phyloP scores from a whole-genome alignment of 441 rosid genomes.

The Raphanus hybrid region DNA sequence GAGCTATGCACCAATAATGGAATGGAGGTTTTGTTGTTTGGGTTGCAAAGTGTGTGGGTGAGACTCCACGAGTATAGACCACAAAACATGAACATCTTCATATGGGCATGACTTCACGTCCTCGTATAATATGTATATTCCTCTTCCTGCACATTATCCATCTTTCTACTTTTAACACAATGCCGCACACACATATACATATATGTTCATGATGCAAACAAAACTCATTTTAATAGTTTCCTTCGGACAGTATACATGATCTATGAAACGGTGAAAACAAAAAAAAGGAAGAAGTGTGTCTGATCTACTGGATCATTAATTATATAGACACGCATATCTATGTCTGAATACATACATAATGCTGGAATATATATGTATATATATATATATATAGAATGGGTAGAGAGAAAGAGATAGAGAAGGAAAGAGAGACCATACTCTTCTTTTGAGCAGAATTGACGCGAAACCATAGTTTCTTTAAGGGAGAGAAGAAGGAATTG shows the following conservation, averaged over 20 bases:
- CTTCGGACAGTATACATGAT: conserved; percentile 31
- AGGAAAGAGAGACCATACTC: conserved; percentile 47
- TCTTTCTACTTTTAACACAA: conserved; percentile 8
- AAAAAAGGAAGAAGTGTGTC: not conserved
- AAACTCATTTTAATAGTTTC: conserved; percentile 65
- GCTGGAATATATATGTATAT: conserved; percentile 9
- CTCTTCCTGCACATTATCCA: conserved; percentile 68
- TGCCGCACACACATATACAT: not conserved
- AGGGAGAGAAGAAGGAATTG: conserved; percentile 78
- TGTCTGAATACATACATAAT: conserved; percentile 5
- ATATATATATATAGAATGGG: conserved; percentile 9
- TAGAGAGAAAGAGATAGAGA: not conserved
- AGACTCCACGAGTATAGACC: conserved; percentile 92
- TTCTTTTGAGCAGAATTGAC: conserved; percentile 70
- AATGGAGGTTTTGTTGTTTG: conserved; percentile 48
- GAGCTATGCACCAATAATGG: conserved; percentile 25
- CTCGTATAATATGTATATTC: conserved; percentile 87
- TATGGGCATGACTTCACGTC: conserved; percentile 93
- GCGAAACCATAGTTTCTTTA: conserved; percentile 93
- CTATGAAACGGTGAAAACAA: conserved; percentile 10
- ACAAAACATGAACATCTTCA: conserved; percentile 90
- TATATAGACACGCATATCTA: not conserved
- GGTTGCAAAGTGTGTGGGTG: conserved; percentile 56
- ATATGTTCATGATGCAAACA: conserved; percentile 52
- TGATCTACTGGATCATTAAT: conserved; percentile 3